Evolutionary conservation across 352 stramenopile species (phyloP).

Genomic region (Blastocystis sp.): DNA sequence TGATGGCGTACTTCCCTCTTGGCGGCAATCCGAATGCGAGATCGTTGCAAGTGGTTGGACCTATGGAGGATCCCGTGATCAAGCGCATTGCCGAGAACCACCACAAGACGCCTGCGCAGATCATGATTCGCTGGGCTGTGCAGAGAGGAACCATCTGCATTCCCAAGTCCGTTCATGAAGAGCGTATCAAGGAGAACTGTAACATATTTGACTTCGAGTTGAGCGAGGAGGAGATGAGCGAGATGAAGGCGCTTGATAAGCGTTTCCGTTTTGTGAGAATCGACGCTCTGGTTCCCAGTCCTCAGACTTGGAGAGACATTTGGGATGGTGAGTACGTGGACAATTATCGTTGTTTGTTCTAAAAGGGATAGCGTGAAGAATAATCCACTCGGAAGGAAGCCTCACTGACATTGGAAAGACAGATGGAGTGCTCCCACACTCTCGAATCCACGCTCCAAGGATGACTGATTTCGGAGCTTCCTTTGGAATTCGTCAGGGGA

Average conservation of each 20-base stretch:
- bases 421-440: too few relatives aligned
- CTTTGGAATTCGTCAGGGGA: too few relatives aligned
- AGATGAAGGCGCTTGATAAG: constrained; percentile 80
- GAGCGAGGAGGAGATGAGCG: constrained; percentile 79
- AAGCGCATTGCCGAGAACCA: constrained; percentile 76
- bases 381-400: too few relatives aligned
- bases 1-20: constrained; percentile 80
- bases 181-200: constrained; percentile 80
- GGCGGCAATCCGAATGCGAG: constrained; percentile 77
- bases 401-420: too few relatives aligned
- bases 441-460: too few relatives aligned
- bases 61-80: constrained; percentile 77
- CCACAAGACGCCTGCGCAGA: constrained; percentile 78
- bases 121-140: constrained; percentile 80
- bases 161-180: constrained; percentile 78
- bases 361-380: too few relatives aligned
- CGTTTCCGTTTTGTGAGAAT: constrained; percentile 50
- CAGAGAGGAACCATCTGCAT: constrained; percentile 78
- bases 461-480: too few relatives aligned
- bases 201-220: constrained; percentile 80
- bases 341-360: constrained; percentile 32
- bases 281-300: not conserved
- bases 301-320: not conserved
- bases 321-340: constrained; percentile 21
- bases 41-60: not conserved